These are phyloP conservation scores for Epichloe bromicola DNA, from an alignment of 2,329 filamentous ascomycete genomes.

Conservation along the genomic window DNA sequence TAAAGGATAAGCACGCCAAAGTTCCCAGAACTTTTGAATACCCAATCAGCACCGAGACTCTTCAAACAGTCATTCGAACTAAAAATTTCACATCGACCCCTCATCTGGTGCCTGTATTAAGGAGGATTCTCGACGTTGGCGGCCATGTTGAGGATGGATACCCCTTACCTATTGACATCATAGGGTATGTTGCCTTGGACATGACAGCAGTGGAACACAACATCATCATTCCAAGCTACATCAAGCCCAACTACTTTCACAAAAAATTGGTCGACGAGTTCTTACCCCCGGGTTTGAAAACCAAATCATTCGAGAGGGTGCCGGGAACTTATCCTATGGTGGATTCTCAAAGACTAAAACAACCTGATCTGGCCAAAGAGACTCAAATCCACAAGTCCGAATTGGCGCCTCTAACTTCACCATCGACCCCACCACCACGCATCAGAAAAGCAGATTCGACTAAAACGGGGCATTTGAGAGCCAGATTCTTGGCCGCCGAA, in stretches of 20 bases:
- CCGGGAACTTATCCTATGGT: constrained; percentile 16
- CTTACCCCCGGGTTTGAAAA: constrained; percentile 9
- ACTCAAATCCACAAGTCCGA: neutral
- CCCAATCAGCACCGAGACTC: constrained; percentile 6
- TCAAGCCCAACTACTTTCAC: constrained; percentile 14
- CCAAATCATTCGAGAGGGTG: constrained; percentile 8
- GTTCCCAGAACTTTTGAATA: constrained; percentile 14
- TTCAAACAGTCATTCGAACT: constrained; percentile 10
- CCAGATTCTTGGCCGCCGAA: constrained; percentile 4
- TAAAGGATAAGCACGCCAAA: constrained; percentile 11
- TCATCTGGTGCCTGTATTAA: constrained; percentile 14
- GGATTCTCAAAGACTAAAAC: constrained; percentile 4
- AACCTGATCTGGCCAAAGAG: neutral
- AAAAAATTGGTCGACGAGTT: constrained; percentile 12
- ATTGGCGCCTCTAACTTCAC: neutral
- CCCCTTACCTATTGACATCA: constrained; percentile 12
- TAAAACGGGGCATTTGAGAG: constrained; percentile 7
- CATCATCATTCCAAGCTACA: constrained; percentile 18
- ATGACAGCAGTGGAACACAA: constrained; percentile 16
- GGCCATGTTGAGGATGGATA: neutral
- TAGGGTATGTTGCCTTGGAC: constrained; percentile 17
- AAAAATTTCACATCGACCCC: constrained; percentile 16
- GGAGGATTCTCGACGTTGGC: constrained; percentile 11
- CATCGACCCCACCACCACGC: neutral
- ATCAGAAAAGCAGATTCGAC: constrained; percentile 2